Base-by-base conservation (phyloP, 2,329 filamentous ascomycete species). In the Coccinonectria pachysandricola region DNA sequence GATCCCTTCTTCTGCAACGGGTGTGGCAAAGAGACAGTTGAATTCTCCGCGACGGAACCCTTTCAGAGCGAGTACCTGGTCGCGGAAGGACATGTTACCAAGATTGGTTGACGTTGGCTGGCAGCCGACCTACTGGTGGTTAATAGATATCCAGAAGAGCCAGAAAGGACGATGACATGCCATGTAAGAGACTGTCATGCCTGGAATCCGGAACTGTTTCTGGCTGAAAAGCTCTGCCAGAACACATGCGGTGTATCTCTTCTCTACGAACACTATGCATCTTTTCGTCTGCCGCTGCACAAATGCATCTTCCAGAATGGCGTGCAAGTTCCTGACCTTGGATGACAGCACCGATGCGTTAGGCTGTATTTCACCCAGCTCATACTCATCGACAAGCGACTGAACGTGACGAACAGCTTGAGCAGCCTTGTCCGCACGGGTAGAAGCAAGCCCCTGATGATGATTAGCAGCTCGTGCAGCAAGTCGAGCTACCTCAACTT, bases 191-290 rank as follows among this genome's bases (percentile, higher is more conserved):
- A 71, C 62, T 7, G 58, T 64, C 32, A 91, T 57, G 32, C 76
- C 62, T 0, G 61, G 57, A 4, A 79, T 67, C 1, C 62, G 59
- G 30, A 85, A 62, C 1, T 54, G 49, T 1, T 60, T 45, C 11
- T 70, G 63, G 19, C 54, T 52, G 35, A 93, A 79, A 1, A 93
- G 59, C 21, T 79, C 73, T 1, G 69, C 60, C 2, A 98, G 59
- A 10, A 92, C 54, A 11, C 73, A 69, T 1, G 87, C 88, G 1
- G 85, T 88, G 37, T 80, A 74, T 20, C 86, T 68, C 48, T 79
- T 69, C 34, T 84, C 67, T 0, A 93, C 85, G 51, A 98, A 96
- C 0, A 96, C 71, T 29, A 98, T 93, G 45, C 85, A 93, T 2
- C 52, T 40, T n/a, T 36, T 42, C 3, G 42, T 39, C 5, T 28